phyloP scores from a whole-genome alignment of 495 filamentous ascomycete genomes.

The Pyrenula massariospora region DNA sequence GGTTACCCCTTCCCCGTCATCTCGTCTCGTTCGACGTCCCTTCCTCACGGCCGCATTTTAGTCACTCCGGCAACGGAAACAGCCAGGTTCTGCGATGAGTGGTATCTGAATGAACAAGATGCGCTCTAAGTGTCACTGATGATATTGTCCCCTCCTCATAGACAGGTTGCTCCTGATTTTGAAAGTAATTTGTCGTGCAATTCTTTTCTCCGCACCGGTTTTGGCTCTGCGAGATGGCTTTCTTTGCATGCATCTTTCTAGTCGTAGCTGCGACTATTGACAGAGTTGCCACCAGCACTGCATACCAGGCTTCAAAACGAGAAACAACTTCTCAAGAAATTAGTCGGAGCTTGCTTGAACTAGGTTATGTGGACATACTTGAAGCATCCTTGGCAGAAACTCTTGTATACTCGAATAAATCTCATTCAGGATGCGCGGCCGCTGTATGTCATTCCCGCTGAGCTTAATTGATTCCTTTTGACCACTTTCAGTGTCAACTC shows the following conservation, averaged over 20 bases:
- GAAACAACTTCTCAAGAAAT: neutral
- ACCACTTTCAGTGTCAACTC: conserved; percentile 10
- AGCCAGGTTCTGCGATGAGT: too few species aligned
- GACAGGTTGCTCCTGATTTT: too few species aligned
- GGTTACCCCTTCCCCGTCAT: too few species aligned
- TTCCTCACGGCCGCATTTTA: too few species aligned
- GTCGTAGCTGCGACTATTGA: neutral
- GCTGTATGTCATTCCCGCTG: neutral
- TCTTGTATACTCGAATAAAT: neutral
- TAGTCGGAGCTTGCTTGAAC: neutral
- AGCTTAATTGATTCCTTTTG: neutral
- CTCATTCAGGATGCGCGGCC: neutral
- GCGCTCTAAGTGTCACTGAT: too few species aligned
- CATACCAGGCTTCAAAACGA: neutral
- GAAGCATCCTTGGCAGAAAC: neutral
- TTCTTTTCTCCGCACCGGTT: neutral
- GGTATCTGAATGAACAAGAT: too few species aligned
- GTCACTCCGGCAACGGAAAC: too few species aligned
- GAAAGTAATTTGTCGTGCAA: neutral
- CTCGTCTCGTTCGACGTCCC: too few species aligned
- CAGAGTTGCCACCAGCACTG: neutral
- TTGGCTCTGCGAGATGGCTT: neutral
- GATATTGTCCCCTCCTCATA: too few species aligned
- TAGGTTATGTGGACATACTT: neutral
- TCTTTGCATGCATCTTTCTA: neutral